Evolutionary conservation across 345 rosid species (phyloP).

Genomic region (Bretschneidera sinensis): DNA sequence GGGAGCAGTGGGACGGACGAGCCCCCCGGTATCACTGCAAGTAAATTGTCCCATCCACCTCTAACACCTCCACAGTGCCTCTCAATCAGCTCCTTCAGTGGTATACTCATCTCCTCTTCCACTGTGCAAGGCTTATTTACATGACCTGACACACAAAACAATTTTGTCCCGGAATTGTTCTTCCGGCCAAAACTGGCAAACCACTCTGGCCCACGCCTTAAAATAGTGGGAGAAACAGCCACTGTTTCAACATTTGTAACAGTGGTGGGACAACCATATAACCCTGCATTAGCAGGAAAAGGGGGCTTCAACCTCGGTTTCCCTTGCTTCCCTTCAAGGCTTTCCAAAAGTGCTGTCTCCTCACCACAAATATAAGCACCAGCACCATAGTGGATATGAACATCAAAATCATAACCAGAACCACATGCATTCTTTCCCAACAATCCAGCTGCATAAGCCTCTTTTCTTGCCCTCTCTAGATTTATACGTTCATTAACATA

Average conservation of each 20-base stretch:
- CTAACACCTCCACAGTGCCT: constrained; percentile 95
- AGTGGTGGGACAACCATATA: constrained; percentile 96
- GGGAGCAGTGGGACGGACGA: constrained; percentile 93
- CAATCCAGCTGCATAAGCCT: constrained; percentile 87
- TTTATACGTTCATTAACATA: constrained; percentile 84
- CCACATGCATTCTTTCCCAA: constrained; percentile 98
- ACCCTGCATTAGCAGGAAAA: constrained; percentile 94
- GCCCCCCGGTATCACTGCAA: constrained; percentile 93
- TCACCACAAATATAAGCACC: constrained; percentile 99
- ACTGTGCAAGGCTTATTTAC: constrained; percentile 95
- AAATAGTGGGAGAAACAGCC: constrained; percentile 93
- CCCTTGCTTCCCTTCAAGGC: constrained; percentile 97
- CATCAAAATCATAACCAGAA: constrained; percentile 95
- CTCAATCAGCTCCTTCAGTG: constrained; percentile 86
- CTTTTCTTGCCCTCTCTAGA: constrained; percentile 82
- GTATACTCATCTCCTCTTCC: constrained; percentile 96
- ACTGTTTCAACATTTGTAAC: constrained; percentile 96
- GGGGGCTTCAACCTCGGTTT: constrained; percentile 99
- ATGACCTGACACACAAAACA: constrained; percentile 85
- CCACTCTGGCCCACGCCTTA: constrained; percentile 98
- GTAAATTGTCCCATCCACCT: constrained; percentile 97
- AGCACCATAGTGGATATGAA: constrained; percentile 94
- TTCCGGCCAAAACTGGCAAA: constrained; percentile 98
- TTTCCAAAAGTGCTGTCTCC: constrained; percentile 95
- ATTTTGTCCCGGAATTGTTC: constrained; percentile 85